Evolutionary conservation across 345 rosid genomes (phyloP).

Genomic region (Erucastrum elatum): DNA sequence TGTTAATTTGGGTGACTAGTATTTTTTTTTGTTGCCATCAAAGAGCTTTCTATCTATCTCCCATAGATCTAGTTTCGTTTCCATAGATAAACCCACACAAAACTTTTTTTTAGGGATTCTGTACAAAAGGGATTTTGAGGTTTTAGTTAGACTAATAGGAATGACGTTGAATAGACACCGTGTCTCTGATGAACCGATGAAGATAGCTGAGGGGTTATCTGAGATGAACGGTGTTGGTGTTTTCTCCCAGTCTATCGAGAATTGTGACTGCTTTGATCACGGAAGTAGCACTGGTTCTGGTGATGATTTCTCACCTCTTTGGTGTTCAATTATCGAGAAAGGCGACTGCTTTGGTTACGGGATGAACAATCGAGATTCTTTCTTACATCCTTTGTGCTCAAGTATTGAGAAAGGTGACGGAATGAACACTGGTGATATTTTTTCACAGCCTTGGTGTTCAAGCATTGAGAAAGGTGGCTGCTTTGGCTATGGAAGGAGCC

Average conservation of each 20-base stretch:
- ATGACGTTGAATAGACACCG: slow-evolving; percentile 81
- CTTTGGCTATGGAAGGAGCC: slow-evolving; percentile 19
- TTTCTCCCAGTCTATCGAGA: not conserved
- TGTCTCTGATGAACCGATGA: slow-evolving; percentile 73
- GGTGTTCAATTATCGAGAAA: not conserved
- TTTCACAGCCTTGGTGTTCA: slow-evolving; percentile 33
- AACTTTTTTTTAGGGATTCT: slow-evolving; percentile 21
- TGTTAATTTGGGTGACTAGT: too few species aligned
- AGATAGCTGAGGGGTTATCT: slow-evolving; percentile 52
- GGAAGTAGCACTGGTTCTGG: slow-evolving; percentile 38
- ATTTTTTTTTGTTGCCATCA: slow-evolving; percentile 48
- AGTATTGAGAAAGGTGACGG: slow-evolving; percentile 40
- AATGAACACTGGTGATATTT: slow-evolving; percentile 24
- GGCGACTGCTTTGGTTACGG: too few species aligned
- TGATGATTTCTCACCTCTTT: slow-evolving; percentile 34
- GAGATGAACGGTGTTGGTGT: slow-evolving; percentile 46
- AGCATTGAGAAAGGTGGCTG: slow-evolving; percentile 4
- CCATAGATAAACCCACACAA: not conserved
- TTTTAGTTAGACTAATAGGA: slow-evolving; percentile 26
- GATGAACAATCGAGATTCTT: slow-evolving; percentile 25
- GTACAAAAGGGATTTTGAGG: slow-evolving; percentile 19
- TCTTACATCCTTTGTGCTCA: slow-evolving; percentile 1
- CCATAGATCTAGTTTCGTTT: slow-evolving; percentile 24
- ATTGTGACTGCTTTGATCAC: too few species aligned
- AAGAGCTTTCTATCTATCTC: slow-evolving; percentile 38